Evolutionary conservation across 306 rosid species (phyloP), one percentile per base, ranked within the genome.

Genomic region (Begonia loranthoides): DNA sequence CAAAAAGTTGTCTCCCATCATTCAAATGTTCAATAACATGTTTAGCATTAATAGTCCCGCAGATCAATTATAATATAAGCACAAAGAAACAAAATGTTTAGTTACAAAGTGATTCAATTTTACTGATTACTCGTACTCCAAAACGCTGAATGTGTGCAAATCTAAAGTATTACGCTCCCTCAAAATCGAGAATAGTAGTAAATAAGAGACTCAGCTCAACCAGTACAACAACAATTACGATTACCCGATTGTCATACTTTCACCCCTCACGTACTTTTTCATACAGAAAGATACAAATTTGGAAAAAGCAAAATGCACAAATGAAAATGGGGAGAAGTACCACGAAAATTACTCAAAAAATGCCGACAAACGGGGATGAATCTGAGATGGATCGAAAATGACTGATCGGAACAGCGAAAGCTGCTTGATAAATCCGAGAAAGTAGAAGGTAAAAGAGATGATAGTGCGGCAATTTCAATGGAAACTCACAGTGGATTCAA

Each of bases 341-440:
- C 13, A 51, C 10, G 67, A 54, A 61, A 59, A 34, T 49, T 45
- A 51, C 12, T 41, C 17, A 16, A 54, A 47, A 36, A 33, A 59
- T 41, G 44, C 61, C 48, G 36, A 49, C 7, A 46, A 24, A 44
- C 44, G 41, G 12, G 12, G 12, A 8, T 39, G 63, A 65, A 66
- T 64, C 66, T 36, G 62, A 58, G 64, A 10, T 41, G 80, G 81
- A 81, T 77, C 76, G 71, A 67, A 51, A 78, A 69, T 15, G 73
- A 55, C 57, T 69, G 67, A 66, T 51, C 50, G 56, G 53, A 70
- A 45, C 17, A 28, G 17, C 21, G 12, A 38, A 39, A 47, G 4
- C 41, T 47, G 13, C 34, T 46, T 46, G 48, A 33, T 13, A 55
- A 52, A 34, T 44, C 22, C 22, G 43, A 12, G 52, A n/a, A 47